Evolutionary conservation across 805 yeast genomes (phyloP).

Genomic region (Scheffersomyces lignosus): DNA sequence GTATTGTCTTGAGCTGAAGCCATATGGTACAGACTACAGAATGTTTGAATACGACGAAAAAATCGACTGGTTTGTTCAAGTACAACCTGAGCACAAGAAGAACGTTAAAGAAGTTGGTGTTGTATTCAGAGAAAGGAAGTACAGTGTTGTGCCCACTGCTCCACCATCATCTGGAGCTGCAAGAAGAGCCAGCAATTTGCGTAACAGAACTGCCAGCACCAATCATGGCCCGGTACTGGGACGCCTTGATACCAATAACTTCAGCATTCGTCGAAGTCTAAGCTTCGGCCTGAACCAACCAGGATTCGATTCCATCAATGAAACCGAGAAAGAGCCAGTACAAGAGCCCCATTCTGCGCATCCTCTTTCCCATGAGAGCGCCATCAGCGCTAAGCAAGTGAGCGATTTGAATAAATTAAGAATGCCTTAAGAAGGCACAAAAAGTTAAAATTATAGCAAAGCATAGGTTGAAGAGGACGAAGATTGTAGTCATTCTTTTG

Average conservation of each 20-base stretch:
- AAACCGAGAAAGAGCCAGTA: not conserved
- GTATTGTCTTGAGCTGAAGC: conserved; percentile 87
- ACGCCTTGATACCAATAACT: conserved; percentile 7
- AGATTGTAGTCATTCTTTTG: too few species aligned
- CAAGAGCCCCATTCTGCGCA: not conserved
- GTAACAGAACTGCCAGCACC: not conserved
- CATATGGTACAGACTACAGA: conserved; percentile 94
- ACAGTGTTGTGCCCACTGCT: conserved; percentile 75
- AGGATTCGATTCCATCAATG: not conserved
- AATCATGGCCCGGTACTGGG: not conserved
- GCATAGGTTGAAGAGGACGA: too few species aligned
- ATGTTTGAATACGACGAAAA: conserved; percentile 83
- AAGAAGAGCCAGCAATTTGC: conserved; percentile 5
- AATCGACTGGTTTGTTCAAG: conserved; percentile 73
- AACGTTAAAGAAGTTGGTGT: conserved; percentile 71
- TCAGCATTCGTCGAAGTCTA: conserved; percentile 29
- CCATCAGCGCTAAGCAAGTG: conserved; percentile 22
- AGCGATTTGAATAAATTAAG: conserved; percentile 31
- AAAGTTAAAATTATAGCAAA: too few species aligned
- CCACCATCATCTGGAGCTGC: conserved; percentile 42
- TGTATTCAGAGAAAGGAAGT: conserved; percentile 66
- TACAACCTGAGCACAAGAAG: conserved; percentile 54
- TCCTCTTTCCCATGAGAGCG: conserved; percentile 4
- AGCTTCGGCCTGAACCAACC: conserved; percentile 12
- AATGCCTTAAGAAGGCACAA: conserved; percentile 15